Base-by-base conservation (phyloP, 2,329 filamentous ascomycete genomes). In the Claviceps capensis region DNA sequence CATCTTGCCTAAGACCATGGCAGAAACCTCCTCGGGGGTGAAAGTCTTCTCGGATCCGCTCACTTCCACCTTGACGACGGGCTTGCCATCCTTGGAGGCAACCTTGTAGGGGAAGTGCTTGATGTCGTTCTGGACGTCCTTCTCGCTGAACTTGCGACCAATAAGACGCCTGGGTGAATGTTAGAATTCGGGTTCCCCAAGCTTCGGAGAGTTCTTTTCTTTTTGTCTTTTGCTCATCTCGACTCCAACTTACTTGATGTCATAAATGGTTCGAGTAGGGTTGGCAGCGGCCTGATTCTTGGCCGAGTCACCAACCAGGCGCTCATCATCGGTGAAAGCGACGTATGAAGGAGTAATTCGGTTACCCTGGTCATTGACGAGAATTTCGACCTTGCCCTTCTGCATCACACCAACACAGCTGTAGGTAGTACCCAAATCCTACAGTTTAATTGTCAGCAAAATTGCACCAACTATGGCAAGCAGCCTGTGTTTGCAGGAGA, bases 101-200 rank as follows among this genome's bases (percentile, higher is more conserved):
- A 98, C 86, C 75, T 88, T 88, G 85, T 91, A 98, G 65, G 93
- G 91, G 81, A 95, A 96, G 78, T 96, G 87, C 86, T 98, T 97
- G 67, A 93, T 80, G 67, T 98, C 93, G 67, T 76, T 79, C 76
- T 96, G 90, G 60, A 96, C 84, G 58, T 94, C 87, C 75, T 85
- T 86, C 69, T 93, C 87, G 49, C 74, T 72, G 70, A 77, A 90
- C 73, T 90, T 93, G 70, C 86, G 86, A 64, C 87, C 87, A 66
- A 93, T 90, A 63, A 93, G 72, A 67, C 87, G 87, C 76, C 85
- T 88, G 58, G 6, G 7, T 23, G 5, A 16, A 13, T n/a, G 16
- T 46, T 41, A 49, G 46, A 2, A 30, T 19, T 26, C 40, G 22
- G 2, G 0, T 3, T n/a, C 43, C 22, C 22, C 30, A 5, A 42